A percentile compares a stretch with the other conserved stretches of the same genome.
Evolutionary conservation across 805 yeast species (phyloP).

Genomic region (Wickerhamomyces xylosicus): DNA sequence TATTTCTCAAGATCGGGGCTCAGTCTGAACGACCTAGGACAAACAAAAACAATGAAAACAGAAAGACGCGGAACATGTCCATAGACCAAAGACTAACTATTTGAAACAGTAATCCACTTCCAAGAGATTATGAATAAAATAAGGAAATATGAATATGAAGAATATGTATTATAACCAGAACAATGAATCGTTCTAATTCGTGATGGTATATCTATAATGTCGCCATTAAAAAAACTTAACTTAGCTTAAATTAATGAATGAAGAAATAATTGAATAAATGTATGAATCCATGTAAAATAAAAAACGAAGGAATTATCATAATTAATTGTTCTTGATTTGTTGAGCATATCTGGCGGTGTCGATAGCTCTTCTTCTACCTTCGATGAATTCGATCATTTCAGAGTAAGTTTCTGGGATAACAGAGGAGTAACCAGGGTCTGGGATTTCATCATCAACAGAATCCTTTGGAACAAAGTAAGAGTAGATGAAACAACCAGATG

Average conservation of each 20-base stretch:
- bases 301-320: not conserved
- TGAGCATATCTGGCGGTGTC: slow-evolving; percentile 65
- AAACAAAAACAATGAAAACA: too few relatives aligned
- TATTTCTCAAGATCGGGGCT: too few relatives aligned
- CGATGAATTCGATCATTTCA: slow-evolving; percentile 87
- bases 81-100: too few relatives aligned
- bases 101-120: too few relatives aligned
- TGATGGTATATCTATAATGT: too few relatives aligned
- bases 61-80: too few relatives aligned
- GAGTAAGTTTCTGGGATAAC: slow-evolving; percentile 82
- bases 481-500: slow-evolving; percentile 81
- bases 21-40: too few relatives aligned
- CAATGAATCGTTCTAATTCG: too few relatives aligned
- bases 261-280: slow-evolving; percentile 14
- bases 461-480: slow-evolving; percentile 78
- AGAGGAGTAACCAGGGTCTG: slow-evolving; percentile 50
- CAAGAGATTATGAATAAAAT: too few relatives aligned
- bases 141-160: too few relatives aligned
- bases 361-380: slow-evolving; percentile 82
- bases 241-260: slow-evolving; percentile 21
- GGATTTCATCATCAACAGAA: slow-evolving; percentile 20
- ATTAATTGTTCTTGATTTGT: slow-evolving; percentile 25
- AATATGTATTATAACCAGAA: too few relatives aligned
- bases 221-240: slow-evolving; percentile 7
- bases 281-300: slow-evolving; percentile 12